These are phyloP conservation scores for Hygrophorus pudorinus DNA, from an alignment of 768 basidiomycete genomes.

Conservation along the genomic window DNA sequence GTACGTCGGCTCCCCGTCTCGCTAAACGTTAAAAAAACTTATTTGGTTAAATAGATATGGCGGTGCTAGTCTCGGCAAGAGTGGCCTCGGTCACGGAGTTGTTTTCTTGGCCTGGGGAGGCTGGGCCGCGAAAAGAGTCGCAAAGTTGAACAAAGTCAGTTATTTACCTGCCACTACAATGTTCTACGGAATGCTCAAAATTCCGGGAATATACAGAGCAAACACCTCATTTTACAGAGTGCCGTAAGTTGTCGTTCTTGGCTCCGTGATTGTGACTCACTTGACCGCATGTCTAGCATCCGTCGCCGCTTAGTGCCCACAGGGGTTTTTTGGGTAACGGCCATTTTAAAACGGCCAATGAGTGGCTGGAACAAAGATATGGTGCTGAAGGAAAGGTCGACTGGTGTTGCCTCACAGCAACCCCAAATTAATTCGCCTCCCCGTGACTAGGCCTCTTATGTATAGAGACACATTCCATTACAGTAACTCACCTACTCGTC, in stretches of 20 bases:
- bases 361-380: constrained; percentile 77
- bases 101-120: constrained; percentile 87
- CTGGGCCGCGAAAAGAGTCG: constrained; percentile 76
- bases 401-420: constrained; percentile 42
- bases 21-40: constrained; percentile 12
- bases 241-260: constrained; percentile 38
- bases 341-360: constrained; percentile 81
- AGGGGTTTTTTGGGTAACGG: constrained; percentile 82
- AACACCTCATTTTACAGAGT: constrained; percentile 72
- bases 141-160: constrained; percentile 61
- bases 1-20: constrained; percentile 67
- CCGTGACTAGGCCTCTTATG: not conserved
- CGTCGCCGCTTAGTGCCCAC: constrained; percentile 70
- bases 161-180: not conserved
- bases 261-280: not conserved
- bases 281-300: constrained; percentile 40
- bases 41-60: constrained; percentile 1
- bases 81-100: constrained; percentile 56
- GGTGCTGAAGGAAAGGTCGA: constrained; percentile 63
- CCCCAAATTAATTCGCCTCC: not conserved
- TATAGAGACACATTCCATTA: too few relatives aligned
- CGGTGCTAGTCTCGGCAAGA: constrained; percentile 22
- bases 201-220: constrained; percentile 34
- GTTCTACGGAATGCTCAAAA: not conserved
- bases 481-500: too few relatives aligned